Evolutionary conservation across 495 filamentous ascomycete genomes (phyloP), one percentile per base, ranked within the genome.

Genomic region (Glonium stellatum): DNA sequence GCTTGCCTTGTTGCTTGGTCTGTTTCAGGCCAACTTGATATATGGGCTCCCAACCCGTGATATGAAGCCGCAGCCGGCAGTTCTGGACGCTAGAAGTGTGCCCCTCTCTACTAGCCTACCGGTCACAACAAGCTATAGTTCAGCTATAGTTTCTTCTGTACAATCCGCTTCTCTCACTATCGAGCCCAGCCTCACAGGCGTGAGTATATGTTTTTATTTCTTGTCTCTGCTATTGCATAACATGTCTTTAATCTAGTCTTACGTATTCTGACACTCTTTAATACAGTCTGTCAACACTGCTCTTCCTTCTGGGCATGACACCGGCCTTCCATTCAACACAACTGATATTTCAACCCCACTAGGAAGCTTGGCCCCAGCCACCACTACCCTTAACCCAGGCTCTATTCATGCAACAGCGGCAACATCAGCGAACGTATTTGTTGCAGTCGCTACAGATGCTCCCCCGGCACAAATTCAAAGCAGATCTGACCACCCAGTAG

Each of bases 401-500:
- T 46, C 69, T 1, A 60, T 59, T 2, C 47, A 47, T 37, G 54
- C 68, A 36, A 64, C 66, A 19, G 66, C 47, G 1, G 55, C 63
- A 13, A 49, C 46, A 49, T 59, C 56, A 1, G 54, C 13, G 23
- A 69, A 73, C 41, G 70, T 76, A 44, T 76, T 76, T 54, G 57
- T 64, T n/a, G 56, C 73, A 0, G 67, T 76, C 46, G 70, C 68
- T 4, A 67, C 63, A 1, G 69, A 69, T 57, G 63, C 63, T 4
- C 71, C 71, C 18, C 72, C 71, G 1, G 22, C 67, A 13, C 65
- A 72, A 44, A 66, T 76, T n/a, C 44, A 59, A 23, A 51, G 54
- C 5, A 60, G 70, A n/a, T 55, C 55, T 10, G 73, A 72, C 48
- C 73, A 76, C 53, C 70, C 69, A 5, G 71, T 74, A 1, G 57